A percentile compares a stretch with the other conserved stretches of the same genome.
Conservation (phyloP, 306 rosid species). For the Pterocarpus macrocarpus region DNA sequence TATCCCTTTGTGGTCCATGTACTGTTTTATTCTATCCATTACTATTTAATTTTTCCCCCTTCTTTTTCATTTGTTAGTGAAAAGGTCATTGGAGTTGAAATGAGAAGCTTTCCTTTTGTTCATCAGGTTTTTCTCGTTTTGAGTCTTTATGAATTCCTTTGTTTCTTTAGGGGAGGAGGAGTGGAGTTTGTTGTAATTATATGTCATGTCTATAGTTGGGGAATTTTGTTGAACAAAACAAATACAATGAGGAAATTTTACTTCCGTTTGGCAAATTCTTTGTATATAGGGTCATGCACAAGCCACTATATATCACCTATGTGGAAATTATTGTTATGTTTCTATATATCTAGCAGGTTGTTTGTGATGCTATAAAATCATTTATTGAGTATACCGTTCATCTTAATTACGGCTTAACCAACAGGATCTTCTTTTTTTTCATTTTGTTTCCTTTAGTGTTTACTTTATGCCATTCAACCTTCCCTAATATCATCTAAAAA, state of each 20-base stretch:
- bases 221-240: slow-evolving; percentile 47
- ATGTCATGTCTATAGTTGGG: slow-evolving; percentile 54
- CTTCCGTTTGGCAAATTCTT: slow-evolving; percentile 40
- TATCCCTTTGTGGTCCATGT: slow-evolving; percentile 51
- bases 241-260: slow-evolving; percentile 47
- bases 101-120: slow-evolving; percentile 52
- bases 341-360: not conserved
- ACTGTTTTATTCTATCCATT: slow-evolving; percentile 51
- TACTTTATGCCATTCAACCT: too few species aligned
- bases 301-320: not conserved
- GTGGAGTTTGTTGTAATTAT: slow-evolving; percentile 58
- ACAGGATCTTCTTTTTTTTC: too few species aligned
- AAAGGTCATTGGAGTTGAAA: slow-evolving; percentile 58
- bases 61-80: slow-evolving; percentile 49
- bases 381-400: too few species aligned
- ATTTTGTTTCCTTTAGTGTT: too few species aligned
- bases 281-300: slow-evolving; percentile 34
- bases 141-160: slow-evolving; percentile 19
- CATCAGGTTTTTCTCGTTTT: slow-evolving; percentile 16
- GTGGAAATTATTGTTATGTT: not conserved
- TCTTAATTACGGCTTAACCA: too few species aligned
- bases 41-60: slow-evolving; percentile 29
- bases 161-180: slow-evolving; percentile 48
- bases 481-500: too few species aligned
- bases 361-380: not conserved